Evolutionary conservation across 1,284 basidiomycete species (phyloP).

Genomic region (Stygiomarasmius scandens): DNA sequence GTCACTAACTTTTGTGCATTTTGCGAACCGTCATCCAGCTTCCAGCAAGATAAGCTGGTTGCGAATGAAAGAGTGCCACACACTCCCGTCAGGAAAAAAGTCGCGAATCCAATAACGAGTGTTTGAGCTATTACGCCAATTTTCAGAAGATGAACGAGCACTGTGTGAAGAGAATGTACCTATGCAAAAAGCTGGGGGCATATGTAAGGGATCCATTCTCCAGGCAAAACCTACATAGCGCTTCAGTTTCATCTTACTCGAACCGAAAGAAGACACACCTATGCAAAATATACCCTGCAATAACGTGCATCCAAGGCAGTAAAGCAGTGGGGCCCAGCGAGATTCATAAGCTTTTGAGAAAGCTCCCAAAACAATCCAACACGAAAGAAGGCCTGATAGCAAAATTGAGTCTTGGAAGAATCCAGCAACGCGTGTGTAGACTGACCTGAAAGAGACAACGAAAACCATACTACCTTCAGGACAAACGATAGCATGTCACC

Average conservation of each 20-base stretch:
- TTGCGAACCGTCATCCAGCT: conserved; percentile 43
- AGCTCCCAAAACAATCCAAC: conserved; percentile 48
- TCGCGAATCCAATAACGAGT: conserved; percentile 45
- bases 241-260: neutral
- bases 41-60: conserved; percentile 48
- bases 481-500: conserved; percentile 22
- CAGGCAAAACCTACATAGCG: conserved; percentile 56
- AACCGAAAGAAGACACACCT: conserved; percentile 29
- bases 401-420: too few species aligned
- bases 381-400: conserved; percentile 47
- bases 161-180: conserved; percentile 35
- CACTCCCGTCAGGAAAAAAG: conserved; percentile 54
- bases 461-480: conserved; percentile 25
- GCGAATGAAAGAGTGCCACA: conserved; percentile 52
- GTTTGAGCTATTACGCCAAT: conserved; percentile 45
- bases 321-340: conserved; percentile 48
- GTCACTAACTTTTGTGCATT: conserved; percentile 34
- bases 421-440: neutral
- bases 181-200: conserved; percentile 61
- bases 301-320: conserved; percentile 48
- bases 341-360: conserved; percentile 42
- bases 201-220: conserved; percentile 58
- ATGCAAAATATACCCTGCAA: conserved; percentile 49
- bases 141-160: neutral
- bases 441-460: conserved; percentile 20